Conservation (phyloP, 1,284 basidiomycete species). For the Moniliella sp. region DNA sequence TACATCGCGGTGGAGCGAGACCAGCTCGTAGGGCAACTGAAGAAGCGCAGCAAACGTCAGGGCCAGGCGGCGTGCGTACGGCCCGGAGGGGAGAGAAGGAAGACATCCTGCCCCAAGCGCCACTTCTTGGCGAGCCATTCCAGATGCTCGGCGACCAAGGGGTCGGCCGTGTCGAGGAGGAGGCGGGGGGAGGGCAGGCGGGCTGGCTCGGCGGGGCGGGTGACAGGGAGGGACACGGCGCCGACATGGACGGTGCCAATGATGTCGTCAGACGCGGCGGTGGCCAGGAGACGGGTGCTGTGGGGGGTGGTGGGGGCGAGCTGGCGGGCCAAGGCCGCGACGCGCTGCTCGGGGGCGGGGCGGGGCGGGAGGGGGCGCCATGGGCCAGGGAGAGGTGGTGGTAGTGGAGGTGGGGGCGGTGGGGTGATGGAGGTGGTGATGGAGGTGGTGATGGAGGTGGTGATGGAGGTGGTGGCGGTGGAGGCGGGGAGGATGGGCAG, state of each 20-base stretch:
- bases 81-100: slow-evolving; percentile 31
- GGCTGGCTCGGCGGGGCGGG: slow-evolving; percentile 10
- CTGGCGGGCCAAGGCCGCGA: slow-evolving; percentile 3
- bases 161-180: slow-evolving; percentile 22
- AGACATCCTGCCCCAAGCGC: slow-evolving; percentile 29
- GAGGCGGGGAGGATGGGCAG: too few relatives aligned
- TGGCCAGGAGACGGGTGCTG: neutral
- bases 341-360: too few relatives aligned
- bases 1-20: slow-evolving; percentile 34
- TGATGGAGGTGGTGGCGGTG: too few relatives aligned
- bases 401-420: too few relatives aligned
- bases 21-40: slow-evolving; percentile 31
- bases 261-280: neutral
- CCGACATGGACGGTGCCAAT: slow-evolving; percentile 25
- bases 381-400: too few relatives aligned
- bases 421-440: too few relatives aligned
- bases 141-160: slow-evolving; percentile 25
- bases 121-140: slow-evolving; percentile 31
- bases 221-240: slow-evolving; percentile 24
- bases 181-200: slow-evolving; percentile 20
- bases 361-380: too few relatives aligned
- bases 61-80: slow-evolving; percentile 32
- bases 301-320: slow-evolving; percentile 2
- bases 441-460: too few relatives aligned
- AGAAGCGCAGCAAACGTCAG: slow-evolving; percentile 32